Base-by-base conservation (phyloP, 352 stramenopile species). In the Elongisporangium anandrum region DNA sequence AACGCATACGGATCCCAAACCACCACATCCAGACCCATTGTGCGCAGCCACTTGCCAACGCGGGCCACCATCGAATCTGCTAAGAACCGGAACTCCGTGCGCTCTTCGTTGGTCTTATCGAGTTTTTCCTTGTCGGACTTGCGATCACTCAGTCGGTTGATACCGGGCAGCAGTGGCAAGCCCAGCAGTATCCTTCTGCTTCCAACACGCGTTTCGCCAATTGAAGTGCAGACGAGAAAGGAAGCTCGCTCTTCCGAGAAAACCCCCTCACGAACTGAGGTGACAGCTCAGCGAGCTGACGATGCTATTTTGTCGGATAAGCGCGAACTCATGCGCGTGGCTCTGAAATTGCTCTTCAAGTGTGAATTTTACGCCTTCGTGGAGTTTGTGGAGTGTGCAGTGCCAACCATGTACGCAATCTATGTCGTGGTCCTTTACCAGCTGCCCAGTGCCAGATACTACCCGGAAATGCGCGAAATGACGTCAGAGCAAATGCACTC, bases 61-160 rank as follows among this genome's bases (percentile, higher is more conserved):
- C 83, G 78, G 9, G 66, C 79, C 8, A 90, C 68, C 84, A 93
- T 93, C 17, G 79, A 85, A 59, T 93, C 84, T 0, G 81, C 84
- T 0, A 93, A 59, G 52, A 93, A 93, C 26, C 82, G 86, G 65
- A 80, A 77, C 56, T 80, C 69, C 7, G 7, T 59, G 56, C 48
- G 38, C n/a, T 64, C 45, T 16, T 57, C 55, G 21, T 61, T 23
- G 10, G 13, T 29, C 16, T 16, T 15, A 22, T 8, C 24, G 21
- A 1, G 19, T 21, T 16, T 54, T 15, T 9, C 52, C 21, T 1
- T 1, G 12, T 12, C 1, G 10, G 49, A 24, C 16, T 60, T 26
- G 50, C n/a, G n/a, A 34, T 34, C 24, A 7, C 24, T 7, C 7
- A 34, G 24, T 34, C 24, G 7, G 24, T 34, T 7, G 24, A 7